Percentiles rank a stretch among this genome's conserved stretches.
These are phyloP conservation scores for Lactarius indigo DNA, from an alignment of 768 basidiomycete species.

Conservation along the genomic window DNA sequence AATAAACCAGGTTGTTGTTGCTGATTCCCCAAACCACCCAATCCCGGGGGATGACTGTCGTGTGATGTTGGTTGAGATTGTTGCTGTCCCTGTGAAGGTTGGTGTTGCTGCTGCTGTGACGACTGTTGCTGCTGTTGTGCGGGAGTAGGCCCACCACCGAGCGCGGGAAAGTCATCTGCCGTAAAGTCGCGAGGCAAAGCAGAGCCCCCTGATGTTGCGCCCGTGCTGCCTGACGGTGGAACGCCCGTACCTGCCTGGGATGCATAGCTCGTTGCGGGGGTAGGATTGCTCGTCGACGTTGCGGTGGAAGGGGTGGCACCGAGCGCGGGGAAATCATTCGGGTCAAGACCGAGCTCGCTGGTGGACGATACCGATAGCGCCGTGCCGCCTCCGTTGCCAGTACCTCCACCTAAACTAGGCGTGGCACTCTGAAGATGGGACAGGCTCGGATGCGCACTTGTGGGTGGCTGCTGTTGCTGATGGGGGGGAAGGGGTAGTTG, in stretches of 20 bases:
- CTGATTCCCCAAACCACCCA: constrained; percentile 59
- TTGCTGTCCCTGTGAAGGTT: constrained; percentile 30
- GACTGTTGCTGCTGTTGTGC: constrained; percentile 38
- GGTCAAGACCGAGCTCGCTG: constrained; percentile 78
- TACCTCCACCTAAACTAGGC: constrained; percentile 30
- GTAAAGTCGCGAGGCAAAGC: constrained; percentile 64
- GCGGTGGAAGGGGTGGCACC: constrained; percentile 55
- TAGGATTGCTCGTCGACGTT: constrained; percentile 34
- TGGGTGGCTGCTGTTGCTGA: constrained; percentile 38
- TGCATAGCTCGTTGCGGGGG: constrained; percentile 66
- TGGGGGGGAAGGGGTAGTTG: constrained; percentile 42
- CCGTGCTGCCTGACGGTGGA: constrained; percentile 39
- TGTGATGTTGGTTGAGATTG: constrained; percentile 33
- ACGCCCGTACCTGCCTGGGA: constrained; percentile 74
- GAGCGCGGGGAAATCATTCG: constrained; percentile 84
- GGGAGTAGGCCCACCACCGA: constrained; percentile 59
- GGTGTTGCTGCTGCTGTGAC: constrained; percentile 30
- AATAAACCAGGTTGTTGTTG: constrained; percentile 66
- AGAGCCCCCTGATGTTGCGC: constrained; percentile 32
- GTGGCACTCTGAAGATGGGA: constrained; percentile 53
- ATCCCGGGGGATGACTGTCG: constrained; percentile 62
- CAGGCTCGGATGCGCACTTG: constrained; percentile 51
- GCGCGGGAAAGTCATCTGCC: constrained; percentile 87
- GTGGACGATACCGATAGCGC: constrained; percentile 62
- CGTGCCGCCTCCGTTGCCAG: constrained; percentile 32